Conservation (phyloP, 1,284 basidiomycete species). For the Coriolopsis trogii region DNA sequence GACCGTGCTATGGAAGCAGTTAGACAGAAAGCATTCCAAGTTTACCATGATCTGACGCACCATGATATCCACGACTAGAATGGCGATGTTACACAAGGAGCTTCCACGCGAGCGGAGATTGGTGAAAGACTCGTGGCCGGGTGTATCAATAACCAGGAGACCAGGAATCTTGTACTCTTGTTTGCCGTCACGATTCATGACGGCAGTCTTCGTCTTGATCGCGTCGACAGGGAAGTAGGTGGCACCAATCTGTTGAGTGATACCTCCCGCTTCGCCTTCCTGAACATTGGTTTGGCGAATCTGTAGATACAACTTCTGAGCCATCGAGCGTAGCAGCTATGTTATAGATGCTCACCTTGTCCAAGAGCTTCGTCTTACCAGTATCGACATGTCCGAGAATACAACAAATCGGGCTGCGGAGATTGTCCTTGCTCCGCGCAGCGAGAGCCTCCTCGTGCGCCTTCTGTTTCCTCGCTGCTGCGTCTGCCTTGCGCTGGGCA, state of each 20-base stretch:
- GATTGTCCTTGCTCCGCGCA: conserved; percentile 85
- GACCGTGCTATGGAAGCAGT: conserved; percentile 70
- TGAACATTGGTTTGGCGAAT: conserved; percentile 99
- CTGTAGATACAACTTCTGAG: conserved; percentile 41
- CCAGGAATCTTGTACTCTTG: conserved; percentile 98
- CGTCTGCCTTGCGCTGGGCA: conserved; percentile 82
- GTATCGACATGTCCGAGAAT: conserved; percentile 99
- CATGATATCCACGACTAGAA: conserved; percentile 99
- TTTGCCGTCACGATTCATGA: conserved; percentile 86
- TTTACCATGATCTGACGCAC: conserved; percentile 47
- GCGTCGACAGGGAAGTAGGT: conserved; percentile 99
- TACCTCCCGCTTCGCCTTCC: conserved; percentile 99
- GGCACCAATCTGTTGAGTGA: conserved; percentile 99
- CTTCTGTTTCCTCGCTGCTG: conserved; percentile 80
- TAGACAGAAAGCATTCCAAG: conserved; percentile 12
- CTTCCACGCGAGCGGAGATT: conserved; percentile 96
- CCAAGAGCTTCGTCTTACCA: conserved; percentile 97
- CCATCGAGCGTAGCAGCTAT: background rate
- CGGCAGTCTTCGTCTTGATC: conserved; percentile 90
- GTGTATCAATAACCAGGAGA: conserved; percentile 96
- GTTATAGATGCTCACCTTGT: conserved; percentile 69
- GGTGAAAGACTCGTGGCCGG: conserved; percentile 99
- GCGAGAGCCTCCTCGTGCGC: conserved; percentile 88
- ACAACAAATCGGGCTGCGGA: conserved; percentile 98
- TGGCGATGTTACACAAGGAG: conserved; percentile 98